Conservation (phyloP, 2,329 filamentous ascomycete species). For the Eutypella sp. region DNA sequence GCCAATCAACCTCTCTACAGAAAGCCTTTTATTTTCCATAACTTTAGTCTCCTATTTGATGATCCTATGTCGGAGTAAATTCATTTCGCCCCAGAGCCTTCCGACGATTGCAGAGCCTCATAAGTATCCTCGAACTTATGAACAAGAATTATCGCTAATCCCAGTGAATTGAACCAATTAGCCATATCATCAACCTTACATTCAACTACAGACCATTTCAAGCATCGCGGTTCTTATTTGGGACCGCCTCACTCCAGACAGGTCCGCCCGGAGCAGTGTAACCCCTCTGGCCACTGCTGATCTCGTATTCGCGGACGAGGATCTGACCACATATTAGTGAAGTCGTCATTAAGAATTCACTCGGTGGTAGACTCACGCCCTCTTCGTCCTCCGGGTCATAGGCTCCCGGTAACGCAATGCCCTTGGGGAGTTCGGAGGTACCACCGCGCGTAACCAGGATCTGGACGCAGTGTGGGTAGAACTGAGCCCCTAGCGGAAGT, state of each 20-base stretch:
- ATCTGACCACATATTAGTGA: background rate
- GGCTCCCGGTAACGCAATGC: conserved; percentile 12
- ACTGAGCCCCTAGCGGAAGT: conserved; percentile 40
- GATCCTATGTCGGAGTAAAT: no score
- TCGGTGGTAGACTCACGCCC: background rate
- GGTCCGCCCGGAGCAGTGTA: background rate
- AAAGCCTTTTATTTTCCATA: no score
- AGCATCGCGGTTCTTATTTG: background rate
- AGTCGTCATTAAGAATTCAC: background rate
- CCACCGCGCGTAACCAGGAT: conserved; percentile 12
- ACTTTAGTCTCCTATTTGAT: no score
- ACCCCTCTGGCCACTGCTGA: background rate
- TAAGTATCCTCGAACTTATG: no score
- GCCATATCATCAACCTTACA: no score
- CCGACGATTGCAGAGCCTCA: no score
- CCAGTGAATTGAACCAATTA: no score
- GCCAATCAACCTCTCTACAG: no score
- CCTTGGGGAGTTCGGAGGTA: conserved; percentile 7
- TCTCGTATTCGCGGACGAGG: background rate
- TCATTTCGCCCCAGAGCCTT: no score
- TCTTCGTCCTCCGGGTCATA: conserved; percentile 12
- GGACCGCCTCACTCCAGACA: background rate
- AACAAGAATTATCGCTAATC: no score
- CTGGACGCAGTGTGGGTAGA: conserved; percentile 37
- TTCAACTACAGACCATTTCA: no score